Base-by-base conservation (phyloP, 495 filamentous ascomycete species). In the Xylaria bambusicola region DNA sequence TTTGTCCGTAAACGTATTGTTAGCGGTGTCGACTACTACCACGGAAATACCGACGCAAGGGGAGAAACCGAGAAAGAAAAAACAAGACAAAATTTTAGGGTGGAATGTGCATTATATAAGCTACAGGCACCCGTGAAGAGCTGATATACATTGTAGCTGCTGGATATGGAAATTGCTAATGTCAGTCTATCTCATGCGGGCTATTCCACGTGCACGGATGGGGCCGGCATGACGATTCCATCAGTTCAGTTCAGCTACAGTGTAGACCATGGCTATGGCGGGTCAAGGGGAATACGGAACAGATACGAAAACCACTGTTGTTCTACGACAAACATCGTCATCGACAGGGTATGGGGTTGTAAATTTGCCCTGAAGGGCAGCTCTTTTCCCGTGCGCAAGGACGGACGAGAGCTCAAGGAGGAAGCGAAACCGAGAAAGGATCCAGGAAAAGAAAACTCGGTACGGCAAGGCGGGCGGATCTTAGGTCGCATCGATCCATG, bases 161-260 rank as follows among this genome's bases (percentile, higher is more conserved):
- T 24, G 20, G 13, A 44, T 29, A 3, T n/a, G 52, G 38, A 44
- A 44, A 44, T 54, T 54, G 33, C 52, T 31, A 54, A 54, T 44
- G 26, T 17, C 38, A 6, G 18, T 5, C 23, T 21, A 54, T 44
- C 24, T 44, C 52, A 54, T 54, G 52, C 35, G 33, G 52, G 17
- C 15, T 20, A 2, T 33, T 18, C 38, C 52, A 54, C 52, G 38
- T 44, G 31, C 23, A 21, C 27, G 50, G 21, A n/a, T n/a, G 36
- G 20, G 13, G 6, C 36, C n/a, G 36, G 33, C 8, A 36, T 24
- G 13, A 23, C 7, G 10, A 41, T 36, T 17, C 6, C 17, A 44
- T 9, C 10, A 31, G 51, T 24, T 15, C 18, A 21, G 24, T 20
- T 44, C 36, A 23, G 10, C 35, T 1, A 18, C 13, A 36, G 18